Conservation (phyloP, 2,329 filamentous ascomycete genomes). For the Colletotrichum tabaci region DNA sequence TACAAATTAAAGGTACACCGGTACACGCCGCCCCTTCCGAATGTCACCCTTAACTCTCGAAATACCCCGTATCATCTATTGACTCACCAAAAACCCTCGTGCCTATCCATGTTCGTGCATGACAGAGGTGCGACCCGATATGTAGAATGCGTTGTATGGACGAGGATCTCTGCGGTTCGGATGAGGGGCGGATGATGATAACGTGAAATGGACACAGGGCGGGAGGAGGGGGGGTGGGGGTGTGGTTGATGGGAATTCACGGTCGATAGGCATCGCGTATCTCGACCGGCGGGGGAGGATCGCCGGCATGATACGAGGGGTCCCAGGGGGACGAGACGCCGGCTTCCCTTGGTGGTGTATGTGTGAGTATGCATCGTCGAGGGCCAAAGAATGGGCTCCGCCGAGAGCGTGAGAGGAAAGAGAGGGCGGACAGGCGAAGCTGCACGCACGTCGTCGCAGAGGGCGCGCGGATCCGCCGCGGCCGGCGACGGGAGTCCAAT, state of each 20-base stretch:
- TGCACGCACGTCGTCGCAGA: background rate
- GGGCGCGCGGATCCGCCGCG: constrained; percentile 18
- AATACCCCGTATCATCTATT: background rate
- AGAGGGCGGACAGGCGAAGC: background rate
- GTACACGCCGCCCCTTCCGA: no score
- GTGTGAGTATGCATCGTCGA: background rate
- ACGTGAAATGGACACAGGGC: background rate
- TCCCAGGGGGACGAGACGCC: background rate
- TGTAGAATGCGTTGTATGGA: constrained; percentile 3
- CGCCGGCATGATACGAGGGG: background rate
- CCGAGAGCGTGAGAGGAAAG: background rate
- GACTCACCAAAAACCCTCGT: background rate
- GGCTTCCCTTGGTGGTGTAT: background rate
- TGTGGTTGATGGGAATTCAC: background rate
- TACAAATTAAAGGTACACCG: no score
- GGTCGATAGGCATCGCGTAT: background rate
- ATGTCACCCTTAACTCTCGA: background rate
- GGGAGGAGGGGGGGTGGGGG: no score
- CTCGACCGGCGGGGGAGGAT: background rate
- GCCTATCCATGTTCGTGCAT: background rate
- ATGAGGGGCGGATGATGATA: no score
- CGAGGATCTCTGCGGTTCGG: constrained; percentile 24
- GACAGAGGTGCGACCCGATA: constrained; percentile 5
- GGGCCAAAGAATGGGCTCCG: background rate
- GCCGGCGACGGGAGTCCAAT: constrained; percentile 8